phyloP scores from a whole-genome alignment of 345 rosid species.

The Dipteronia dyeriana region DNA sequence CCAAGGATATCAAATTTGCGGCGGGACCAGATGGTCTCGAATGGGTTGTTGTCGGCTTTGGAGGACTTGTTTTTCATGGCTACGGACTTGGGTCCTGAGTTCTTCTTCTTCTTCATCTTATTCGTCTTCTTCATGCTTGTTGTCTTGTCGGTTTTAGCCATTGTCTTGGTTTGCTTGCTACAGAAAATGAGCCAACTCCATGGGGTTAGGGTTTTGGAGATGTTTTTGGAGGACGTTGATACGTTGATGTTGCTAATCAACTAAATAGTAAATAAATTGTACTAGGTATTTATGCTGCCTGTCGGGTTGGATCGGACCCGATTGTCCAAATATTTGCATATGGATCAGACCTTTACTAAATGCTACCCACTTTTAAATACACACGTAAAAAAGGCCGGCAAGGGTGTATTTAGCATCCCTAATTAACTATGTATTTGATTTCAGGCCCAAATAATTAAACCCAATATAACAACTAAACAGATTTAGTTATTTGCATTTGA shows the following conservation, averaged over 20 bases:
- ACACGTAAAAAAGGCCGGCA: too few relatives aligned
- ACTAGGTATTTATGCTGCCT: too few relatives aligned
- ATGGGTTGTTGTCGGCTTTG: constrained; percentile 60
- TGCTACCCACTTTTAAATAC: too few relatives aligned
- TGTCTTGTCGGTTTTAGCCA: constrained; percentile 26
- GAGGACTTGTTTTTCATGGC: constrained; percentile 63
- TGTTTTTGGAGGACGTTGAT: neutral
- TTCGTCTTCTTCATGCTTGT: constrained; percentile 36
- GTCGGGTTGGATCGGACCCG: neutral
- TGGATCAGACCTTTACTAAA: too few relatives aligned
- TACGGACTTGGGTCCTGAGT: constrained; percentile 48
- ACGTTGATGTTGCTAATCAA: neutral
- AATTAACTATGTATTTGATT: too few relatives aligned
- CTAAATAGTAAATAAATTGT: too few relatives aligned
- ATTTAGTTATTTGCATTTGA: too few relatives aligned
- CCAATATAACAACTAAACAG: neutral
- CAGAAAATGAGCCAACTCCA: neutral
- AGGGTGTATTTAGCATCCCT: too few relatives aligned
- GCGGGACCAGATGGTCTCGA: constrained; percentile 84
- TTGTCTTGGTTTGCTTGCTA: constrained; percentile 6
- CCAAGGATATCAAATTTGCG: constrained; percentile 89
- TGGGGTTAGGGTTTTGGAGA: constrained; percentile 19
- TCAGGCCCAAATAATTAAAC: too few relatives aligned
- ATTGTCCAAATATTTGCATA: too few relatives aligned
- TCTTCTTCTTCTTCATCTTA: constrained; percentile 44